A percentile compares a stretch with the other conserved stretches of the same genome.
Conservation (phyloP, 2,329 filamentous ascomycete genomes). For the Exophiala aquamarina region DNA sequence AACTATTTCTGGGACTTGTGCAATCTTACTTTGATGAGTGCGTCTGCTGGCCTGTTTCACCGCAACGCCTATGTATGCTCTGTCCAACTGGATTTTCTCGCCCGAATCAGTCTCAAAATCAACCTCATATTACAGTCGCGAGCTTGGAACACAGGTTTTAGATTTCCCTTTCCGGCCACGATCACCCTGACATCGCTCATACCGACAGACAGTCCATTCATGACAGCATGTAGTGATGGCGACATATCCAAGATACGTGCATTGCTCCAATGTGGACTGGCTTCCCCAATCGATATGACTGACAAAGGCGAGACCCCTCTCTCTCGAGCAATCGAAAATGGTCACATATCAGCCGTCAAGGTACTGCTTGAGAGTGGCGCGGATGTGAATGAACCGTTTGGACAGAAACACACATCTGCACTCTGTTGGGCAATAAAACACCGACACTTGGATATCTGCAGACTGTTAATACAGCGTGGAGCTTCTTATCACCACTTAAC, state of each 20-base stretch:
- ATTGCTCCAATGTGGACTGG: not conserved
- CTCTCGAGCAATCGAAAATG: conserved; percentile 11
- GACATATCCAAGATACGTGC: conserved; percentile 1
- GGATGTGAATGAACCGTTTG: conserved; percentile 9
- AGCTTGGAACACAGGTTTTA: not conserved
- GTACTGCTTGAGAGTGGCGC: conserved; percentile 11
- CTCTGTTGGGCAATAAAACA: conserved; percentile 6
- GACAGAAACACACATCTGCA: conserved; percentile 4
- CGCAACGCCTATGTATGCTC: not conserved
- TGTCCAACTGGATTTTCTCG: not conserved
- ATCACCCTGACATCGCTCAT: not conserved
- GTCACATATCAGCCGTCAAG: conserved; percentile 3
- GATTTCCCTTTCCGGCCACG: not conserved
- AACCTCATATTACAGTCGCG: not conserved
- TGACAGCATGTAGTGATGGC: not conserved
- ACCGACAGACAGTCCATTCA: not conserved
- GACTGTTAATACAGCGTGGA: not conserved
- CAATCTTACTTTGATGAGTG: not conserved
- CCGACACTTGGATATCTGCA: conserved; percentile 5
- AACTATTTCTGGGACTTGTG: conserved; percentile 1
- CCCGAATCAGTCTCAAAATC: not conserved
- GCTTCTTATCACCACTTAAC: conserved; percentile 2
- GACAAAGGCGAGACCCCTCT: conserved; percentile 3
- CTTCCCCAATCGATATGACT: not conserved
- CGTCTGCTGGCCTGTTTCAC: not conserved